Evolutionary conservation across 306 rosid genomes (phyloP).

Genomic region (Spatholobus suberectus): DNA sequence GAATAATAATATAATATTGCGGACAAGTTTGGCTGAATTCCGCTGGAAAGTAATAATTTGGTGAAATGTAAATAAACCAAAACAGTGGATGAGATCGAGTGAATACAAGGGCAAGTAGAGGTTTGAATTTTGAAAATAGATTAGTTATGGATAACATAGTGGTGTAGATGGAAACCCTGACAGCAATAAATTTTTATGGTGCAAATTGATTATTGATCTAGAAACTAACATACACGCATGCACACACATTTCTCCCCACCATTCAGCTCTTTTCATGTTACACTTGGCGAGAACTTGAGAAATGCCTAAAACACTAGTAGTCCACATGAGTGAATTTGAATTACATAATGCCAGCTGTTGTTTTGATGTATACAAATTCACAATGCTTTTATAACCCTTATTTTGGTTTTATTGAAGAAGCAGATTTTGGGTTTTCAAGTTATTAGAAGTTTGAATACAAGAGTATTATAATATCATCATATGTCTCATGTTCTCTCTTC

Average conservation of each 20-base stretch:
- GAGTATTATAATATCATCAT: background rate
- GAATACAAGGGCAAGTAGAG: background rate
- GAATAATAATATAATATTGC: background rate
- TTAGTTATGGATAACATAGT: background rate
- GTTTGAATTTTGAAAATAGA: constrained; percentile 1
- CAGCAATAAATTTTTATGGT: background rate
- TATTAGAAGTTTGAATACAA: constrained; percentile 4
- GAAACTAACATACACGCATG: background rate
- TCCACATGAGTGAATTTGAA: background rate
- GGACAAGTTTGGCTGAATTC: constrained; percentile 21
- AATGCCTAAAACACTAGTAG: background rate
- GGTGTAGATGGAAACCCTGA: constrained; percentile 1
- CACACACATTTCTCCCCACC: background rate
- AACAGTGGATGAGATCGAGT: constrained; percentile 7
- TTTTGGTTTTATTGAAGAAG: background rate
- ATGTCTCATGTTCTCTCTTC: background rate
- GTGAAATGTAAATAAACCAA: background rate
- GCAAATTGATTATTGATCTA: background rate
- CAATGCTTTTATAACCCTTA: background rate
- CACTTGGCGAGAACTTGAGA: background rate
- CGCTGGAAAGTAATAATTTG: background rate
- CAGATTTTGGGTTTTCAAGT: constrained; percentile 13
- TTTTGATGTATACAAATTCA: constrained; percentile 3
- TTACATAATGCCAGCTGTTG: background rate
- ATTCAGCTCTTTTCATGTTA: background rate